Percentiles rank a stretch among this genome's conserved stretches.
These are phyloP conservation scores for Tulasnella sp. DNA, from an alignment of 768 basidiomycete species.

Conservation along the genomic window DNA sequence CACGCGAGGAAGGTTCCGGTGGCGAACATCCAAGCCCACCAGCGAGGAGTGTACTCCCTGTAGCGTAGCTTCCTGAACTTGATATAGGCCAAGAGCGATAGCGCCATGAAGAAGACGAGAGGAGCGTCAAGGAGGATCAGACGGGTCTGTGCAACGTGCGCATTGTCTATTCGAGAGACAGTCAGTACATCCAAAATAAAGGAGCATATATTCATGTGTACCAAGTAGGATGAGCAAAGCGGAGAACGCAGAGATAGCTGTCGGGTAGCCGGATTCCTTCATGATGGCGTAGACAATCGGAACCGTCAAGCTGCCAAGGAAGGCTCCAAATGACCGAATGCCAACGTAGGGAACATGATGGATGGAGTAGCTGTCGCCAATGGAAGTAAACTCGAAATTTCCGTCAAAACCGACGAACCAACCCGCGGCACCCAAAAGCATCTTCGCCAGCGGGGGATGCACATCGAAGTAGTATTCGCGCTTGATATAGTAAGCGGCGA, in stretches of 20 bases:
- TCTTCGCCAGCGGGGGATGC: slow-evolving; percentile 93
- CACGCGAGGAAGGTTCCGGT: slow-evolving; percentile 93
- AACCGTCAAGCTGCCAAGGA: slow-evolving; percentile 81
- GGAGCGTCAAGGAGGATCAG: slow-evolving; percentile 92
- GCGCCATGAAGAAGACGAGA: slow-evolving; percentile 88
- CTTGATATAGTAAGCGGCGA: slow-evolving; percentile 85
- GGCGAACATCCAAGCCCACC: slow-evolving; percentile 90
- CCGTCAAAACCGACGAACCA: slow-evolving; percentile 98
- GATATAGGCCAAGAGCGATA: slow-evolving; percentile 87
- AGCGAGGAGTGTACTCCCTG: slow-evolving; percentile 78
- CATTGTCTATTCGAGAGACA: slow-evolving; percentile 57
- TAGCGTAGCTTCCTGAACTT: slow-evolving; percentile 93
- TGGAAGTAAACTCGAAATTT: slow-evolving; percentile 84
- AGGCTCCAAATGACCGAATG: slow-evolving; percentile 84
- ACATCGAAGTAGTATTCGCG: slow-evolving; percentile 99
- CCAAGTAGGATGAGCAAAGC: slow-evolving; percentile 80
- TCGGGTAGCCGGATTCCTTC: slow-evolving; percentile 96
- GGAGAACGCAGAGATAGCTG: slow-evolving; percentile 82
- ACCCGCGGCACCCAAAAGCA: slow-evolving; percentile 85
- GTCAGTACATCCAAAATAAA: background rate
- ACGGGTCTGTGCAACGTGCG: slow-evolving; percentile 90
- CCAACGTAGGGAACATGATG: slow-evolving; percentile 89
- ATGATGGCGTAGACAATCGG: slow-evolving; percentile 92
- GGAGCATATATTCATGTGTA: slow-evolving; percentile 31
- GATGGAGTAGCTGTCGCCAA: slow-evolving; percentile 84